These are phyloP conservation scores for Calonectria honghensis DNA, from an alignment of 2,329 filamentous ascomycete genomes.

Conservation along the genomic window DNA sequence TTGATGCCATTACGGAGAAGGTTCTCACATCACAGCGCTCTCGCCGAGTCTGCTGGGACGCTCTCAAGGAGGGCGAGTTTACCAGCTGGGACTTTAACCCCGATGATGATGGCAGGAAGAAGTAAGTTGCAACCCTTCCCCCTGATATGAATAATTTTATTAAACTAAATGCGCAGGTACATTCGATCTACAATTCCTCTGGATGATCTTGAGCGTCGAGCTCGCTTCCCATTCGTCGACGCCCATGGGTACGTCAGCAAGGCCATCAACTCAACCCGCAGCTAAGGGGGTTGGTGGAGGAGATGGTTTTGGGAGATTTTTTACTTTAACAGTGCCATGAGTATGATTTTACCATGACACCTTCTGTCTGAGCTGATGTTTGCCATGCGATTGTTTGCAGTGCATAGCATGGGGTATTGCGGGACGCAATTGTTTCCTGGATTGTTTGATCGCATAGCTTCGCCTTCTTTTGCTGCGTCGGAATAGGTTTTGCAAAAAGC, in stretches of 20 bases:
- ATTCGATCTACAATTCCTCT: slow-evolving; percentile 89
- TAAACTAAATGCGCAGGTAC: slow-evolving; percentile 74
- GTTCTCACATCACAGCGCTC: slow-evolving; percentile 87
- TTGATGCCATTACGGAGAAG: slow-evolving; percentile 83
- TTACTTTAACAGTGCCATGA: background rate
- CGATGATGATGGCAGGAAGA: slow-evolving; percentile 79
- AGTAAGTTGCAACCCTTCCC: slow-evolving; percentile 66
- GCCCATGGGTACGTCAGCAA: slow-evolving; percentile 70
- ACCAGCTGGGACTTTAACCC: slow-evolving; percentile 93
- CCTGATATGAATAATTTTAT: slow-evolving; percentile 46
- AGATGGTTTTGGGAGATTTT: background rate
- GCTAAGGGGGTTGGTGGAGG: slow-evolving; percentile 17
- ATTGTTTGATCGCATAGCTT: slow-evolving; percentile 46
- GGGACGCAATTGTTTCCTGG: slow-evolving; percentile 32
- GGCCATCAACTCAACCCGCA: slow-evolving; percentile 61
- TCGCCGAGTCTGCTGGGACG: slow-evolving; percentile 85
- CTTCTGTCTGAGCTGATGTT: slow-evolving; percentile 18
- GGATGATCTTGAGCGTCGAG: slow-evolving; percentile 85
- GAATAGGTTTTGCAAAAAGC: slow-evolving; percentile 34
- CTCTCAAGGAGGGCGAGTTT: slow-evolving; percentile 84
- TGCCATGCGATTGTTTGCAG: slow-evolving; percentile 28
- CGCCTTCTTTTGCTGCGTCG: slow-evolving; percentile 40
- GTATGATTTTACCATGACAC: slow-evolving; percentile 1
- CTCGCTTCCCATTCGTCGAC: slow-evolving; percentile 82
- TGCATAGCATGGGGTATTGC: slow-evolving; percentile 38